A percentile compares a stretch with the other conserved stretches of the same genome.
Conservation (phyloP, 805 yeast genomes). For the Pichia ethanolica region DNA sequence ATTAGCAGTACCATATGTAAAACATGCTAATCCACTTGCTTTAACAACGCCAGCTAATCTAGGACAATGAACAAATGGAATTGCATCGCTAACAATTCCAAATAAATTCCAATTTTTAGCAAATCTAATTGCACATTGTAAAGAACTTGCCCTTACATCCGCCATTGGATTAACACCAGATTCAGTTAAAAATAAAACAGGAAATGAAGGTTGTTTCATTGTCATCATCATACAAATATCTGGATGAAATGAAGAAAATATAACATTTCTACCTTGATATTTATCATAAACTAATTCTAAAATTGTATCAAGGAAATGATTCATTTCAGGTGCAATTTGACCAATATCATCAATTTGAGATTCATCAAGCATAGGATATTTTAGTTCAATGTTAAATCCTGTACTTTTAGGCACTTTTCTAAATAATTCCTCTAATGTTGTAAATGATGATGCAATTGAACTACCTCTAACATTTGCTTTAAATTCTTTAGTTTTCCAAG, state of each 20-base stretch:
- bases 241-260: constrained; percentile 91
- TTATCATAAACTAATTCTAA: constrained; percentile 72
- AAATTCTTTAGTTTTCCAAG: constrained; percentile 77
- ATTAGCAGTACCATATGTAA: constrained; percentile 80
- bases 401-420: constrained; percentile 71
- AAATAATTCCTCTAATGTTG: constrained; percentile 79
- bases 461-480: constrained; percentile 91
- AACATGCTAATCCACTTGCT: constrained; percentile 84
- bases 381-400: constrained; percentile 91
- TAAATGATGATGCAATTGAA: constrained; percentile 86
- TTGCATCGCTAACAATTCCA: constrained; percentile 87
- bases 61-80: constrained; percentile 83
- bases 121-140: constrained; percentile 87
- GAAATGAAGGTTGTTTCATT: constrained; percentile 88
- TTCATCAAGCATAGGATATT: constrained; percentile 93
- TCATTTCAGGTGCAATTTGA: constrained; percentile 72
- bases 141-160: constrained; percentile 77
- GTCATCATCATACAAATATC: constrained; percentile 82
- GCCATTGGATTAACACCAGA: constrained; percentile 83
- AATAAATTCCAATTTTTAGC: constrained; percentile 85
- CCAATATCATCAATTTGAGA: constrained; percentile 87
- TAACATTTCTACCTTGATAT: constrained; percentile 72
- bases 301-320: constrained; percentile 83
- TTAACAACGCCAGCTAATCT: constrained; percentile 87
- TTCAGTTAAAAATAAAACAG: constrained; percentile 84